Conservation (phyloP, 176 grass and related monocot genomes). For the Themeda triandra region DNA sequence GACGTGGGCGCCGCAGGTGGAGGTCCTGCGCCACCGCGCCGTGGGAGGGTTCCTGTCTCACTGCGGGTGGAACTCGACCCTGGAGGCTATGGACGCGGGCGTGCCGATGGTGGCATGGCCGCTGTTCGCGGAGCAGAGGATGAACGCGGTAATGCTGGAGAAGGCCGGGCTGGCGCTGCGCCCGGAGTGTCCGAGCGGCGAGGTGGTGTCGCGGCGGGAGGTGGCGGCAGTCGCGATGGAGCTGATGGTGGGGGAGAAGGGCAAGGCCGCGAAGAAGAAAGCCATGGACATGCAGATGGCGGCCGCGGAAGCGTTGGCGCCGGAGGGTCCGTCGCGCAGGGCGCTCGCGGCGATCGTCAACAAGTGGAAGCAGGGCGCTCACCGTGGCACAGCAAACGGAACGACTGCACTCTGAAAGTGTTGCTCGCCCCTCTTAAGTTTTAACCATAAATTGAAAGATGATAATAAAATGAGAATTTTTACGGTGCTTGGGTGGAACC, state of each 20-base stretch:
- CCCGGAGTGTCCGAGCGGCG: not conserved
- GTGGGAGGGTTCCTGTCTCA: conserved; percentile 56
- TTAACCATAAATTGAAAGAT: no score
- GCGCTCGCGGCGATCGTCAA: not conserved
- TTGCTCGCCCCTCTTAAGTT: no score
- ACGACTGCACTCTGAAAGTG: not conserved
- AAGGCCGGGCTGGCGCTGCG: conserved; percentile 23
- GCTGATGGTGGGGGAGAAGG: conserved; percentile 45
- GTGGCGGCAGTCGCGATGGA: conserved; percentile 34
- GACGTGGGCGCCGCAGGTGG: not conserved
- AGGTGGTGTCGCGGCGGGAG: conserved; percentile 36
- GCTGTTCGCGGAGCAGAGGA: conserved; percentile 57
- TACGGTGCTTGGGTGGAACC: no score
- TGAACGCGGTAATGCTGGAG: conserved; percentile 45
- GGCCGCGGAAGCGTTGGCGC: not conserved
- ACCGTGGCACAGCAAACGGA: not conserved
- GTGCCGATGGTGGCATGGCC: conserved; percentile 60
- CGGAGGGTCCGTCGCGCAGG: conserved; percentile 4
- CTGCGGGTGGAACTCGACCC: conserved; percentile 77
- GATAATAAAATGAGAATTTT: no score
- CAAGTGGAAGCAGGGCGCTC: conserved; percentile 35
- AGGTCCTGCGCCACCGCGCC: conserved; percentile 35
- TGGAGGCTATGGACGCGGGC: conserved; percentile 34
- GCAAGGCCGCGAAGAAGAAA: conserved; percentile 16
- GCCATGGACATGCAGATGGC: conserved; percentile 9